Base-by-base conservation (phyloP, 306 rosid species). In the Senna siamea region DNA sequence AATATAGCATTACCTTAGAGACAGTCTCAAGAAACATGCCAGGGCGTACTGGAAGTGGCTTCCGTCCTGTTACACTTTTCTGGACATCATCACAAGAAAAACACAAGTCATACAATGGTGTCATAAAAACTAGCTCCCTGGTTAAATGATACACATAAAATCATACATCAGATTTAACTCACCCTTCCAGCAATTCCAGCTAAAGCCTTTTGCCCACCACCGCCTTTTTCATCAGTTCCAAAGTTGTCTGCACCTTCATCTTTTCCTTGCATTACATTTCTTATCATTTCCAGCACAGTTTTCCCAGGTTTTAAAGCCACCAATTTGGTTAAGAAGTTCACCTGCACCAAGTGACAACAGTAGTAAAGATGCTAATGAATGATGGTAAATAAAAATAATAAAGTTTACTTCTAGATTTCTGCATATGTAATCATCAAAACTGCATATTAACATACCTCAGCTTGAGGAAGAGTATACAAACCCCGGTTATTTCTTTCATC, bases 11-110 rank as follows among this genome's bases (percentile, higher is more conserved):
- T 80, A 93, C 98, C 98, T 86, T 93, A 70, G 93, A 76, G 59
- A 93, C 90, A 3, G 98, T 89, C 80, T 91, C 98, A 54, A 93
- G 97, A 89, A 93, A 93, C 98, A 93, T 89, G 89, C 98, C 97
- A 1, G 98, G 96, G 66, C 96, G 96, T 50, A 93, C 97, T 0
- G 98, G 98, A 73, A 77, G 94, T 22, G 88, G 85, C 73, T 81
- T 89, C 71, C 76, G 82, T 64, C 94, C 96, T 0, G 94, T 77
- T 47, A 88, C 88, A 77, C 92, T 84, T 78, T 78, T 76, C 97
- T 89, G 85, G 38, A 57, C 72, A 85, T 64, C 41, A 53, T 50
- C 52, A 77, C 32, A 76, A 63, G 64, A 73, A 55, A 80, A 62
- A 68, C 77, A 62, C 13, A 59, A n/a, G 73, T 48, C 46, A 48